Conservation (phyloP, 345 rosid genomes). For the Lepidium sativum region DNA sequence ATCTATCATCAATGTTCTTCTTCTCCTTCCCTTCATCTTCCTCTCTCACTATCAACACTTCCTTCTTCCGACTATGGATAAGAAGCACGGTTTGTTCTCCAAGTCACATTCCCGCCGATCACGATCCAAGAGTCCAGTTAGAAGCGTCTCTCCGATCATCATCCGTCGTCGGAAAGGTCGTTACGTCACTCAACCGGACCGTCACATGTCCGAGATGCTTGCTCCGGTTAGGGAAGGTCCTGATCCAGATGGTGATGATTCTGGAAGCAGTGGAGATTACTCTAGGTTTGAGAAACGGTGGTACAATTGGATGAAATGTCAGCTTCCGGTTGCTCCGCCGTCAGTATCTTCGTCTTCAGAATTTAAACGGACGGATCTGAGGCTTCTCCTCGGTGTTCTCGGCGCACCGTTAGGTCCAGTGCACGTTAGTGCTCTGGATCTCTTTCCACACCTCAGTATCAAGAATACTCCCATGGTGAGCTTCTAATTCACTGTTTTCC, state of each 20-base stretch:
- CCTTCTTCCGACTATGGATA: constrained; percentile 44
- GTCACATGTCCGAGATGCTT: constrained; percentile 39
- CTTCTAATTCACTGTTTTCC: background rate
- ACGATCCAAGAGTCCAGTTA: constrained; percentile 46
- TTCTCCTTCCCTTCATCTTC: background rate
- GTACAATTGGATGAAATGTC: constrained; percentile 43
- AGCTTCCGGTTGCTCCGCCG: constrained; percentile 48
- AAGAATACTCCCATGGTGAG: constrained; percentile 92
- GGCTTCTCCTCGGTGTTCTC: constrained; percentile 78
- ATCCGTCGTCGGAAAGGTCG: constrained; percentile 33
- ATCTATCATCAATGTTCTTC: too few relatives aligned
- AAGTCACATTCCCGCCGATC: constrained; percentile 63
- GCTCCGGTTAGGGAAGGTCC: constrained; percentile 36
- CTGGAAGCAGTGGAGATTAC: constrained; percentile 16
- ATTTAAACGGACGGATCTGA: constrained; percentile 77
- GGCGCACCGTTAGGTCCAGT: constrained; percentile 96
- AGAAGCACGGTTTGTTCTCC: constrained; percentile 70
- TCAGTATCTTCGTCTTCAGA: constrained; percentile 34
- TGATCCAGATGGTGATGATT: constrained; percentile 29
- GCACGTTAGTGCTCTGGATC: constrained; percentile 63
- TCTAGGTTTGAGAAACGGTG: constrained; percentile 28
- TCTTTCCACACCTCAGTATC: constrained; percentile 76
- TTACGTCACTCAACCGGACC: constrained; percentile 16
- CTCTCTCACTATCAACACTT: constrained; percentile 4
- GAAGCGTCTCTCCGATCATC: constrained; percentile 41